Evolutionary conservation across 768 basidiomycete species (phyloP).

Genomic region (Termitomyces sp.): DNA sequence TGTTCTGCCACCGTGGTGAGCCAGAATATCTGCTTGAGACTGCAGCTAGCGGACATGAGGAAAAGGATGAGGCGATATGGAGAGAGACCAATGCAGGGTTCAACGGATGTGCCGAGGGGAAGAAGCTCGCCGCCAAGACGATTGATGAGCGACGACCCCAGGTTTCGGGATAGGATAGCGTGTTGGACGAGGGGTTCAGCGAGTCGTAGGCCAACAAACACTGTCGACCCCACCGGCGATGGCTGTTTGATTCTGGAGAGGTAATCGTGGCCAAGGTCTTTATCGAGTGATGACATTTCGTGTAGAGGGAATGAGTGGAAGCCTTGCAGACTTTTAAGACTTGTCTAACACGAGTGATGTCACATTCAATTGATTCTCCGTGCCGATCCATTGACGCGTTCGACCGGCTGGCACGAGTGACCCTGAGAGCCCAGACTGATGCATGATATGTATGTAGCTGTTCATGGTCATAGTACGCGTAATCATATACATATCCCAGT

Average conservation of each 20-base stretch:
- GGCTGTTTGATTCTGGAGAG: conserved; percentile 9
- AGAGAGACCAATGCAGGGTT: conserved; percentile 3
- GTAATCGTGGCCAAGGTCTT: neutral
- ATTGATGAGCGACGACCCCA: conserved; percentile 6
- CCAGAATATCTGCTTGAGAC: conserved; percentile 11
- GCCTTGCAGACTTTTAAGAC: neutral
- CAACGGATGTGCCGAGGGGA: conserved; percentile 1
- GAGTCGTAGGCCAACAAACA: conserved; percentile 10
- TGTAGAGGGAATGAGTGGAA: too few species aligned
- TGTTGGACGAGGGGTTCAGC: conserved; percentile 10
- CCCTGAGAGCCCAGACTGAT: too few species aligned
- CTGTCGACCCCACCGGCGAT: conserved; percentile 8
- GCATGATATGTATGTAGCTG: too few species aligned
- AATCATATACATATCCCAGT: too few species aligned
- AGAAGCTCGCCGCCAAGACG: conserved; percentile 3
- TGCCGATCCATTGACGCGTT: neutral
- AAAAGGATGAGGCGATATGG: conserved; percentile 11
- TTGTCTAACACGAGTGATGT: conserved; percentile 1
- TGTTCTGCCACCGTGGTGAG: conserved; percentile 3
- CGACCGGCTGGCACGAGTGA: neutral
- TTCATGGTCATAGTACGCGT: too few species aligned
- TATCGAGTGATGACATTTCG: neutral
- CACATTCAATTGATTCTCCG: neutral
- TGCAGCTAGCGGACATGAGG: conserved; percentile 7
- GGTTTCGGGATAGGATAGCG: conserved; percentile 3